Evolutionary conservation across 352 stramenopile genomes (phyloP).

Genomic region (Phytophthora capsici): DNA sequence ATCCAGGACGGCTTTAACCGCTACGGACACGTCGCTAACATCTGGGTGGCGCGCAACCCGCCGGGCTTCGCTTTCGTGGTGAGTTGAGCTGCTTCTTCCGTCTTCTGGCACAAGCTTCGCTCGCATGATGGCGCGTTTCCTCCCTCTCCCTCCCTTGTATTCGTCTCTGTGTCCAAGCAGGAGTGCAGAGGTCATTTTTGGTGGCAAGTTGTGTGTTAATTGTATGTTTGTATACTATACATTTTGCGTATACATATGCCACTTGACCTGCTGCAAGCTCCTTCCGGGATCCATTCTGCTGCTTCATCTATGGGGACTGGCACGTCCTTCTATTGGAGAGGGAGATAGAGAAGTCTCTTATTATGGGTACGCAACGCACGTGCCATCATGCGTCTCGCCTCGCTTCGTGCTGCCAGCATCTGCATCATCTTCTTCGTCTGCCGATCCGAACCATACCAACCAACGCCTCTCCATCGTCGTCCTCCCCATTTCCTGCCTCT

Average conservation of each 20-base stretch:
- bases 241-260: constrained; percentile 16
- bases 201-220: constrained; percentile 28
- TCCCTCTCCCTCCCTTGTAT: constrained; percentile 24
- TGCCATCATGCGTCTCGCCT: constrained; percentile 49
- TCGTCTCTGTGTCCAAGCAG: constrained; percentile 11
- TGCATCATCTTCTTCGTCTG: constrained; percentile 33
- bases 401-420: constrained; percentile 18
- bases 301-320: background rate
- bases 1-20: constrained; percentile 84
- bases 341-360: constrained; percentile 25
- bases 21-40: constrained; percentile 88
- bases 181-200: constrained; percentile 6
- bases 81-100: constrained; percentile 55
- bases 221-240: constrained; percentile 24
- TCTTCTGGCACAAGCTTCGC: constrained; percentile 16
- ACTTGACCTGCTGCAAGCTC: constrained; percentile 3
- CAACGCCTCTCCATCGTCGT: constrained; percentile 61
- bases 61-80: constrained; percentile 91
- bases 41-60: constrained; percentile 89
- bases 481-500: constrained; percentile 54
- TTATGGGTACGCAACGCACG: constrained; percentile 4
- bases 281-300: constrained; percentile 7
- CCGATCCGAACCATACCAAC: constrained; percentile 41
- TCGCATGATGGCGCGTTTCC: constrained; percentile 43
- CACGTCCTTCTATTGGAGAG: constrained; percentile 26